Percentiles rank a stretch among this genome's conserved stretches.
These are phyloP conservation scores for Astragalus glycyphyllos DNA, from an alignment of 306 rosid species.

Conservation along the genomic window DNA sequence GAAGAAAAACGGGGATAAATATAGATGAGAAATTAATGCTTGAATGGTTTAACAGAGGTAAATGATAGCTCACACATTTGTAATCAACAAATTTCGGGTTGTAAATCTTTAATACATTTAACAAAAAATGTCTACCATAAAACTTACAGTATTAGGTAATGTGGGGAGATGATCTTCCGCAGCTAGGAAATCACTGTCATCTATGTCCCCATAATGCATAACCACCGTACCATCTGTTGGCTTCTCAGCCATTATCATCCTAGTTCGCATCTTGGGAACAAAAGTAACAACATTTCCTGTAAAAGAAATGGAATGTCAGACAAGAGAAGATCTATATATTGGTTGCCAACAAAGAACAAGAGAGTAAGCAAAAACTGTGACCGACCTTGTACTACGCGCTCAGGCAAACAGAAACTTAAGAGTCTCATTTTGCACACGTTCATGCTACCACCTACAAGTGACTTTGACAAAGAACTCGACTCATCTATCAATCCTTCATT, in stretches of 20 bases:
- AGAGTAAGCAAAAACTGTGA: slow-evolving; percentile 26
- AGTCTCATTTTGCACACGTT: slow-evolving; percentile 77
- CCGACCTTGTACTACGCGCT: slow-evolving; percentile 79
- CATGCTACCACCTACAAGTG: slow-evolving; percentile 84
- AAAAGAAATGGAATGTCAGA: slow-evolving; percentile 46
- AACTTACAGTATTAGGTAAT: slow-evolving; percentile 90
- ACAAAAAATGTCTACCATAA: slow-evolving; percentile 14
- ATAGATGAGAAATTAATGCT: slow-evolving; percentile 21
- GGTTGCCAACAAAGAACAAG: slow-evolving; percentile 9
- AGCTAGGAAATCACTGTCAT: slow-evolving; percentile 55
- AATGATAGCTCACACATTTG: slow-evolving; percentile 32
- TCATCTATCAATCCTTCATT: slow-evolving; percentile 80
- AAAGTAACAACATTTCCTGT: slow-evolving; percentile 62
- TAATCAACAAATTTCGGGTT: slow-evolving; percentile 30
- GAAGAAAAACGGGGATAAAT: slow-evolving; percentile 16
- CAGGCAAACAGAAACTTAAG: slow-evolving; percentile 56
- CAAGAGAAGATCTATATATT: slow-evolving; percentile 36
- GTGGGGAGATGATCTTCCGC: slow-evolving; percentile 83
- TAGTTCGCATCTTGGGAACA: slow-evolving; percentile 56
- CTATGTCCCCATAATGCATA: slow-evolving; percentile 74
- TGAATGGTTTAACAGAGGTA: slow-evolving; percentile 24
- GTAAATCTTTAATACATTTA: slow-evolving; percentile 30
- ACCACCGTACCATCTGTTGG: slow-evolving; percentile 93
- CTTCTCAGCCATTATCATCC: slow-evolving; percentile 88
- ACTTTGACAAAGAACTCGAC: slow-evolving; percentile 67